These are phyloP conservation scores for bread wheat (Triticum aestivum) DNA, from an alignment of 176 grass and related monocot species.

Conservation along the genomic window DNA sequence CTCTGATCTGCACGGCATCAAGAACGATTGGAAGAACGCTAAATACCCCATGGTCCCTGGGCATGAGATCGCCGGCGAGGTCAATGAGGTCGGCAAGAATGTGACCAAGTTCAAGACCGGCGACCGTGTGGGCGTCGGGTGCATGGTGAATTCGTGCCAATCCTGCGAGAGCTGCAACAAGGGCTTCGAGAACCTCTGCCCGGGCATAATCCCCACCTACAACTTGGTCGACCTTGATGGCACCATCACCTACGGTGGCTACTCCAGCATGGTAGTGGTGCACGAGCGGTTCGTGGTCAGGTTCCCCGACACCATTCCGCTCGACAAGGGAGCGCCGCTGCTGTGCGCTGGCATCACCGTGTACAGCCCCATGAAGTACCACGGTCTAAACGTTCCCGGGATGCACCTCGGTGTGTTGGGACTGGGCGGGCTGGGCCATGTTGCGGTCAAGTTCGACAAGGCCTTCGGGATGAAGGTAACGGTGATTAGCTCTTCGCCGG, in stretches of 20 bases:
- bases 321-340: conserved; percentile 57
- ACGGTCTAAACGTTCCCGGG: conserved; percentile 13
- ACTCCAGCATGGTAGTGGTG: conserved; percentile 45
- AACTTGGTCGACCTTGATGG: conserved; percentile 43
- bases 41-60: conserved; percentile 63
- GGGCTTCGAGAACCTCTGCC: conserved; percentile 57
- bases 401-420: conserved; percentile 52
- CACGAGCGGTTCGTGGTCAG: conserved; percentile 51
- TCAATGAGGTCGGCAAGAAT: conserved; percentile 51
- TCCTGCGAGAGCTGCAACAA: conserved; percentile 41
- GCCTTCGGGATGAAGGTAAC: conserved; percentile 68
- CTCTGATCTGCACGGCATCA: conserved; percentile 68
- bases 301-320: conserved; percentile 47
- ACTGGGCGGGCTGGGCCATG: conserved; percentile 32
- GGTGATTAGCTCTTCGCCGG: conserved; percentile 54
- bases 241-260: conserved; percentile 60
- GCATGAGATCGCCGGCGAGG: conserved; percentile 68
- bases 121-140: conserved; percentile 64
- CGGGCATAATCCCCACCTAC: conserved; percentile 30
- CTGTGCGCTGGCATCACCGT: conserved; percentile 71
- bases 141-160: conserved; percentile 60
- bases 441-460: conserved; percentile 61
- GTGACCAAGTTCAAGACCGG: conserved; percentile 43
- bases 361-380: conserved; percentile 67
- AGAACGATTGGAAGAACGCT: conserved; percentile 62